Base-by-base conservation (phyloP, 2,329 filamentous ascomycete genomes). In the Metarhizium sp. region DNA sequence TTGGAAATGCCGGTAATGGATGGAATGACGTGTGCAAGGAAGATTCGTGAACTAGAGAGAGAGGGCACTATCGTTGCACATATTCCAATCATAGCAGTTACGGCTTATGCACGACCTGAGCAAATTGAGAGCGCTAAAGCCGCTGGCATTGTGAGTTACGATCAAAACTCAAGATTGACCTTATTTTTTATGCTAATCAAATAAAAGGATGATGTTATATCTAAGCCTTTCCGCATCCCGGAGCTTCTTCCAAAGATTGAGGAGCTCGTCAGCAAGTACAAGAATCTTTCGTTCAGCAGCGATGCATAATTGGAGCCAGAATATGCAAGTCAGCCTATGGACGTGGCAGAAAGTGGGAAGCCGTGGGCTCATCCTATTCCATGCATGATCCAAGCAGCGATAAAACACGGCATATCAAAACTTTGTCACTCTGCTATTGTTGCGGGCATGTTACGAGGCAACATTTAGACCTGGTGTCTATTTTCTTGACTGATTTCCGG, bases 1-100 rank as follows among this genome's bases (percentile, higher is more conserved):
- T 76, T 90, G 50, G 87, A 91, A 64, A 92, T 92, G 88, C 88
- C 88, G 1, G 78, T 90, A 47, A 91, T 91, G 88, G 87, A 92
- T 63, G 88, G 88, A 40, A 81, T 88, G 68, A 86, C 86, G 2
- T 90, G 87, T 59, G 84, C 87, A 13, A 76, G 78, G 46, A 80
- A 75, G 57, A 90, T 92, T 53, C 79, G 88, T 18, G 78, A 86
- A 57, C 73, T 88, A 18, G 86, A 92, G 66, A 72, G 71, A 51
- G 75, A 81, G 53, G 82, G 82, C 20, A 80, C 76, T 36, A 79
- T 88, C 50, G 74, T 78, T 18, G 73, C 76, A 51, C 86, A 89
- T 63, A 81, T 90, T n/a, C 86, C 87, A 2, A 88, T 90, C 61
- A 88, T 90, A 61, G 87, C 85, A n/a, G 86, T 88, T n/a, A 92